A percentile compares a stretch with the other conserved stretches of the same genome.
phyloP scores from a whole-genome alignment of 73 alveolate species.

The Paramecium caudatum region DNA sequence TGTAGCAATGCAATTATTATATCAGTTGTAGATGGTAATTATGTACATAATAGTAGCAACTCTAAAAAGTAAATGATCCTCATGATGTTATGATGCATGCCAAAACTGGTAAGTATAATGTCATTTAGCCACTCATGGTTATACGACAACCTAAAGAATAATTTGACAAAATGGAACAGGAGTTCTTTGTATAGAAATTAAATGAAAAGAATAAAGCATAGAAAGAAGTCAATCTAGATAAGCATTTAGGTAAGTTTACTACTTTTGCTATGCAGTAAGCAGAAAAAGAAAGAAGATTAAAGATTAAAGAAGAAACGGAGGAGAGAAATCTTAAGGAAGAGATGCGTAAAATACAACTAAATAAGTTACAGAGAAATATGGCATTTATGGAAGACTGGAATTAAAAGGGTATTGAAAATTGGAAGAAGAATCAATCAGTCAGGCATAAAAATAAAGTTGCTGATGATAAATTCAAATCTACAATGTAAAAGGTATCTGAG shows the following conservation, averaged over 20 bases:
- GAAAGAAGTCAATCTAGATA: slow-evolving; percentile 92
- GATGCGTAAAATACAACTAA: slow-evolving; percentile 90
- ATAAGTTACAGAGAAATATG: slow-evolving; percentile 96
- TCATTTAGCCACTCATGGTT: slow-evolving; percentile 83
- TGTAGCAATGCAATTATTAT: slow-evolving; percentile 85
- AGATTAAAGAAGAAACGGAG: slow-evolving; percentile 84
- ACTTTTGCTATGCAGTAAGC: slow-evolving; percentile 87
- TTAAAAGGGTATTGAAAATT: slow-evolving; percentile 96
- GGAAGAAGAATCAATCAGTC: slow-evolving; percentile 96
- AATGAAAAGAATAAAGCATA: slow-evolving; percentile 91
- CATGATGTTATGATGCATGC: slow-evolving; percentile 85
- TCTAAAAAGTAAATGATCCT: slow-evolving; percentile 87
- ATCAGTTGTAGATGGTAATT: slow-evolving; percentile 82
- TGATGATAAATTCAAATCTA: slow-evolving; percentile 91
- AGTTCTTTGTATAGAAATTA: slow-evolving; percentile 78
- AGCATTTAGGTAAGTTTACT: slow-evolving; percentile 89
- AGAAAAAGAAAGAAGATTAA: slow-evolving; percentile 82
- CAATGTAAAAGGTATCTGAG: slow-evolving; percentile 87
- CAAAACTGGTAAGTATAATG: slow-evolving; percentile 84
- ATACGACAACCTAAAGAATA: slow-evolving; percentile 82
- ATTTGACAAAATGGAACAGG: slow-evolving; percentile 83
- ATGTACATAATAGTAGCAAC: slow-evolving; percentile 62
- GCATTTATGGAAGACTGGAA: slow-evolving; percentile 99
- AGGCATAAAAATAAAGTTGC: slow-evolving; percentile 94
- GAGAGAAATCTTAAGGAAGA: slow-evolving; percentile 89